These are phyloP conservation scores for Fomes fomentarius DNA, from an alignment of 1,284 basidiomycete genomes.

Conservation along the genomic window DNA sequence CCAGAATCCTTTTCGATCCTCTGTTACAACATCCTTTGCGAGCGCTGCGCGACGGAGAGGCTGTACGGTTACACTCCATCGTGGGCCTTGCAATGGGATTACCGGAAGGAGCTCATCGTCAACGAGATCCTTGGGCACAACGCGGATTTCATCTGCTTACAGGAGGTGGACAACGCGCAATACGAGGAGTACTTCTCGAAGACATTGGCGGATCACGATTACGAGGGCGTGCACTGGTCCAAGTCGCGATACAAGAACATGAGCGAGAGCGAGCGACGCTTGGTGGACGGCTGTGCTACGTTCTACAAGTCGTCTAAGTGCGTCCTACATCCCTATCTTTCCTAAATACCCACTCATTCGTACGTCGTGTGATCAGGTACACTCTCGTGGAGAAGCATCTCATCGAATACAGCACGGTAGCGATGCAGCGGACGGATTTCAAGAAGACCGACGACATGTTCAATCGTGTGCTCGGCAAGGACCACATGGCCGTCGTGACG, in stretches of 20 bases:
- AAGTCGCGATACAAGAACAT: slow-evolving; percentile 95
- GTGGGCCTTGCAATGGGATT: slow-evolving; percentile 96
- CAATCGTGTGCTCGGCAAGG: slow-evolving; percentile 96
- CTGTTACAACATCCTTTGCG: slow-evolving; percentile 96
- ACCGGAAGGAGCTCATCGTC: slow-evolving; percentile 90
- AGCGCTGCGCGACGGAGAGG: slow-evolving; percentile 86
- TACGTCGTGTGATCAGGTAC: slow-evolving; percentile 59
- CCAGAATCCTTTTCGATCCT: slow-evolving; percentile 81
- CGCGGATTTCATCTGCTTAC: slow-evolving; percentile 92
- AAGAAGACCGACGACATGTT: slow-evolving; percentile 99
- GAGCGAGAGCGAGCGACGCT: slow-evolving; percentile 83
- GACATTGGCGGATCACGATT: slow-evolving; percentile 78
- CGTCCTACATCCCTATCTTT: slow-evolving; percentile 37
- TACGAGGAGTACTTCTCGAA: slow-evolving; percentile 94
- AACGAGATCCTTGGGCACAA: slow-evolving; percentile 85
- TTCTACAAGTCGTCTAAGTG: slow-evolving; percentile 93
- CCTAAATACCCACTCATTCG: not conserved
- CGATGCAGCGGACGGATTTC: slow-evolving; percentile 93
- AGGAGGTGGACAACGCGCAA: slow-evolving; percentile 93
- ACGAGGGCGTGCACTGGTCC: slow-evolving; percentile 94
- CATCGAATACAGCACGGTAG: slow-evolving; percentile 93
- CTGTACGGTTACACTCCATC: slow-evolving; percentile 97
- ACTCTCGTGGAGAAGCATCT: slow-evolving; percentile 93
- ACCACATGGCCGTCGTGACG: slow-evolving; percentile 91
- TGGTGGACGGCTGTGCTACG: slow-evolving; percentile 96